phyloP scores from a whole-genome alignment of 805 yeast species.

The Brettanomyces bruxellensis region DNA sequence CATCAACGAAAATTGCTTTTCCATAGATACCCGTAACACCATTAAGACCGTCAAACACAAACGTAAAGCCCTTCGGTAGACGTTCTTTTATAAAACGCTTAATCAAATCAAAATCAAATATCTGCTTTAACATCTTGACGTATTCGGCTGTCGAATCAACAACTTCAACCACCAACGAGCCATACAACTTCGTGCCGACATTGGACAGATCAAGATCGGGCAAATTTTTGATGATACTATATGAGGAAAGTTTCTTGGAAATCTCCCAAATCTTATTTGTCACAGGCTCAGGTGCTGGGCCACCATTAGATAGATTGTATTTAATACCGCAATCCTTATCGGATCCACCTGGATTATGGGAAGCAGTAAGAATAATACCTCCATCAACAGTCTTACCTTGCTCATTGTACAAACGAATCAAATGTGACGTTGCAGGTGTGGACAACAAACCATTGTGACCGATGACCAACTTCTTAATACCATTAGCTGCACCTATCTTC shows the following conservation, averaged over 20 bases:
- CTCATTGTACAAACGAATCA: conserved; percentile 57
- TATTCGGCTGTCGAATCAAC: conserved; percentile 78
- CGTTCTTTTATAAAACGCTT: conserved; percentile 52
- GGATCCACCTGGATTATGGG: conserved; percentile 98
- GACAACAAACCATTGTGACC: conserved; percentile 86
- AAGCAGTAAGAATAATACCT: conserved; percentile 92
- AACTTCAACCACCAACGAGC: conserved; percentile 65
- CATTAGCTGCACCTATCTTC: conserved; percentile 82
- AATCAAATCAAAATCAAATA: conserved; percentile 82
- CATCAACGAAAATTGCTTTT: conserved; percentile 69
- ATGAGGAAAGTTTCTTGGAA: conserved; percentile 48
- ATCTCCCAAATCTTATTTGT: conserved; percentile 78
- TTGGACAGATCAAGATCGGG: conserved; percentile 55
- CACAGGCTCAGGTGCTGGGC: conserved; percentile 95
- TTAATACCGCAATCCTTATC: conserved; percentile 87
- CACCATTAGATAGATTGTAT: conserved; percentile 91
- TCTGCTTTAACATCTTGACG: conserved; percentile 66
- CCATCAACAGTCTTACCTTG: conserved; percentile 59
- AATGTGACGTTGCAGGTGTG: conserved; percentile 94
- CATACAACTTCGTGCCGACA: conserved; percentile 44
- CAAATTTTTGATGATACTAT: conserved; percentile 49
- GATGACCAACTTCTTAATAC: conserved; percentile 72
- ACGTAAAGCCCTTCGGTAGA: conserved; percentile 48
- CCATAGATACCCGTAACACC: conserved; percentile 99
- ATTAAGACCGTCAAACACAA: conserved; percentile 82